A percentile compares a stretch with the other conserved stretches of the same genome.
These are phyloP conservation scores for Mycena galopus DNA, from an alignment of 768 basidiomycete genomes.

Conservation along the genomic window DNA sequence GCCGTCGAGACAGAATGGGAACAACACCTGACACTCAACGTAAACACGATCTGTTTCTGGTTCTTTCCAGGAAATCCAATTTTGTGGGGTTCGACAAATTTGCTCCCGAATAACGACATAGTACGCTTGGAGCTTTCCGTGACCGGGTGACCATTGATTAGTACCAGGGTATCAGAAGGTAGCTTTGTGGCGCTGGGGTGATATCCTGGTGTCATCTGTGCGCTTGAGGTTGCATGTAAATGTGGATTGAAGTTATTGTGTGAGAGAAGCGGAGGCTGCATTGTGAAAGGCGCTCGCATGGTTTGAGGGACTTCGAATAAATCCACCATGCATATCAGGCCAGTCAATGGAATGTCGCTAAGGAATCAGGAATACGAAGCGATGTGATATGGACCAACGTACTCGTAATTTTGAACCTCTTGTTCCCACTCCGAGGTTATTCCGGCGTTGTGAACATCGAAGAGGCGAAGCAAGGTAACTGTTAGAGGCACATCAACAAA, in stretches of 20 bases:
- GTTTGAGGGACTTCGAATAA: constrained; percentile 59
- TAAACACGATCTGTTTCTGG: constrained; percentile 21
- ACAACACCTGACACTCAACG: constrained; percentile 21
- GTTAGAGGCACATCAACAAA: background rate
- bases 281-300: too few relatives aligned
- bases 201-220: background rate
- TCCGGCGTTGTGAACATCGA: constrained; percentile 56
- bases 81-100: constrained; percentile 25
- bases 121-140: constrained; percentile 23
- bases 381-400: too few relatives aligned
- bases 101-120: constrained; percentile 15
- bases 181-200: background rate
- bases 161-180: background rate
- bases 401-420: constrained; percentile 68
- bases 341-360: constrained; percentile 68
- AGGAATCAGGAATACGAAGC: too few relatives aligned
- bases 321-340: constrained; percentile 80
- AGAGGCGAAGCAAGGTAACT: constrained; percentile 63
- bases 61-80: background rate
- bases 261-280: background rate
- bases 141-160: constrained; percentile 1
- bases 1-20: too few relatives aligned
- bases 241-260: background rate
- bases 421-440: constrained; percentile 55
- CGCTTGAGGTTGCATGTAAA: background rate